Evolutionary conservation across 495 filamentous ascomycete species (phyloP), one percentile per base, ranked within the genome.

Genomic region (Letharia lupina): DNA sequence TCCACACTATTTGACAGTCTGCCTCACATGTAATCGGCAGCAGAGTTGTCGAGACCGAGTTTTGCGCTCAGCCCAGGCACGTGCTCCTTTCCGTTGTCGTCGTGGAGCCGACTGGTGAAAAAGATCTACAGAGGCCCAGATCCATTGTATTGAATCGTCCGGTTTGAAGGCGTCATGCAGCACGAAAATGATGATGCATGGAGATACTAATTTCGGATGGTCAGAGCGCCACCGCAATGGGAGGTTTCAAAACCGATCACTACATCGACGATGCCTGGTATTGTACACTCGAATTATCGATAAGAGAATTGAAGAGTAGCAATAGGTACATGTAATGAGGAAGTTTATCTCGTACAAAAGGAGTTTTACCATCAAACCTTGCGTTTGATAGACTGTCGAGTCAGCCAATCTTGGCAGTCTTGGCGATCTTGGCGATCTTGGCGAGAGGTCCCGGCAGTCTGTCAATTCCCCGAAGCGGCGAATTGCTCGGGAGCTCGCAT

Each of bases 391-490:
- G 4, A 39, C 37, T 39, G 37, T 39, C 37, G 37, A 39, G 37
- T 4, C 8, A 39, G 37, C 11, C 9, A 5, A 4, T 48, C 23
- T 20, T 12, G 48, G 48, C 48, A 28, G 12, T 52, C 23, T 39
- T 39, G 20, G n/a, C 9, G n/a, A 15, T 20, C 52, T 56, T 56
- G 52, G 52, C 52, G 28, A 10, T 52, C 48, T 52, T 52, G 40
- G 12, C 40, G 11, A 42, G 12, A 42, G 12, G 8, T 48, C 52
- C 52, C 52, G 52, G 52, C 15, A 56, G 15, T 33, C 8, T 31
- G 58, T 45, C 59, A 61, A 45, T 23, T 61, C 59, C 59, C 59
- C 42, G 39, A 61, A 41, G 37, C 59, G 59, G 42, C 42, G 39
- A 45, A 42, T 28, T 61, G 59, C 28, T 45, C 42, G 59, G 52